Evolutionary conservation across 139 green algal species (phyloP), one percentile per base, ranked within the genome.

Genomic region (Parachlorella kessleri): DNA sequence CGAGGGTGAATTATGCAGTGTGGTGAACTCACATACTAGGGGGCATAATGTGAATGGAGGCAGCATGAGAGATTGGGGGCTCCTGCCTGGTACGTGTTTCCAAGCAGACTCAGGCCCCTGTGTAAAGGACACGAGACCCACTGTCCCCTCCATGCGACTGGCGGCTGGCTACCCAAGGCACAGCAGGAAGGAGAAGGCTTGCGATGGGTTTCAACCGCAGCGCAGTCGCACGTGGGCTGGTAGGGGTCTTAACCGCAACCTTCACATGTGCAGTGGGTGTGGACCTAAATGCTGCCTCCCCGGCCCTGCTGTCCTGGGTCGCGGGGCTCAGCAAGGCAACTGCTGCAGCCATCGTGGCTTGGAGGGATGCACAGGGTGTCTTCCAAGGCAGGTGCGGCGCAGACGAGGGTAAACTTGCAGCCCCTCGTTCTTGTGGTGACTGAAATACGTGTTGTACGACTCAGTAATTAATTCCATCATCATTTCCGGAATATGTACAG

Each of bases 211-310:
- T n/a, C n/a, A n/a, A n/a, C n/a, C n/a, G n/a, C n/a, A n/a, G n/a
- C n/a, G n/a, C n/a, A n/a, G n/a, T n/a, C n/a, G n/a, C n/a, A n/a
- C n/a, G n/a, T n/a, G n/a, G n/a, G n/a, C n/a, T n/a, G n/a, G n/a
- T n/a, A n/a, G n/a, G n/a, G n/a, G n/a, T n/a, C n/a, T n/a, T n/a
- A n/a, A n/a, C n/a, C n/a, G n/a, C n/a, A n/a, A n/a, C n/a, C n/a
- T n/a, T n/a, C n/a, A n/a, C n/a, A n/a, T n/a, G n/a, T 21, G 63
- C 63, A 68, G 84, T 84, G 4, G 84, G 84, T n/a, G 84, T 83
- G 33, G 78, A 89, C 64, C 21, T 82, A 3, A 89, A 89, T 63
- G 78, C 81, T 10, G 75, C 80, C 28, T 85, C 77, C 18, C 32
- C 63, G 18, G 73, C 84, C 42, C 70, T 89, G 2, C 65, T 89